Conservation (phyloP, 805 yeast species). For the Jamesozyma spencerorum region DNA sequence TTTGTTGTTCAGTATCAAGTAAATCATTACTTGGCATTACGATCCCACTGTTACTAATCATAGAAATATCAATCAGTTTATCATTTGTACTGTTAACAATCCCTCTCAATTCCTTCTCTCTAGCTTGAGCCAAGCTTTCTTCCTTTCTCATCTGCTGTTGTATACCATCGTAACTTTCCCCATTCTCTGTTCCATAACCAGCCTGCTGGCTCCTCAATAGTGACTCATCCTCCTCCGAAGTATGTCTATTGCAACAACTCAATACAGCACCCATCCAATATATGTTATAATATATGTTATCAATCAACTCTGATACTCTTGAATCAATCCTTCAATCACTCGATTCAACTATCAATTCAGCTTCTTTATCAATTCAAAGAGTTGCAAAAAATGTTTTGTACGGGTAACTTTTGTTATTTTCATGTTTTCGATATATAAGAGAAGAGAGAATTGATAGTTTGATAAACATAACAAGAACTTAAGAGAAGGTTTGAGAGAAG, state of each 20-base stretch:
- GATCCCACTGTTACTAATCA: constrained; percentile 30
- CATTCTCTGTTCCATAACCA: constrained; percentile 16
- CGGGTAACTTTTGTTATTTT: too few species aligned
- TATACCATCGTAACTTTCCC: constrained; percentile 11
- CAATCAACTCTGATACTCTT: too few species aligned
- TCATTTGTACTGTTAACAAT: constrained; percentile 29
- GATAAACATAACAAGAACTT: too few species aligned
- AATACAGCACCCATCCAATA: constrained; percentile 23
- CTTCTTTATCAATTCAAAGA: too few species aligned
- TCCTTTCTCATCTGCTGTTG: constrained; percentile 19
- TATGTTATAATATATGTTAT: not conserved
- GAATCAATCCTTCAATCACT: too few species aligned
- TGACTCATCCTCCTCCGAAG: constrained; percentile 20
- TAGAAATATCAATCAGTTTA: constrained; percentile 29
- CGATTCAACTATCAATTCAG: too few species aligned
- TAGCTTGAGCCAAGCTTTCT: constrained; percentile 18
- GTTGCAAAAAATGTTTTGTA: too few species aligned
- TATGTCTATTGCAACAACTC: constrained; percentile 21
- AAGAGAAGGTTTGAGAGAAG: too few species aligned
- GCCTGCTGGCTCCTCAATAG: constrained; percentile 21
- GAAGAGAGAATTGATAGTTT: too few species aligned
- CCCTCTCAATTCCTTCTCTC: constrained; percentile 24
- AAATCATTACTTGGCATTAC: constrained; percentile 18
- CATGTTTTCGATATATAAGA: too few species aligned
- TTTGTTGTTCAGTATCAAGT: constrained; percentile 34